These are phyloP conservation scores for Phytophthora lateralis DNA, from an alignment of 352 stramenopile species.

Conservation along the genomic window DNA sequence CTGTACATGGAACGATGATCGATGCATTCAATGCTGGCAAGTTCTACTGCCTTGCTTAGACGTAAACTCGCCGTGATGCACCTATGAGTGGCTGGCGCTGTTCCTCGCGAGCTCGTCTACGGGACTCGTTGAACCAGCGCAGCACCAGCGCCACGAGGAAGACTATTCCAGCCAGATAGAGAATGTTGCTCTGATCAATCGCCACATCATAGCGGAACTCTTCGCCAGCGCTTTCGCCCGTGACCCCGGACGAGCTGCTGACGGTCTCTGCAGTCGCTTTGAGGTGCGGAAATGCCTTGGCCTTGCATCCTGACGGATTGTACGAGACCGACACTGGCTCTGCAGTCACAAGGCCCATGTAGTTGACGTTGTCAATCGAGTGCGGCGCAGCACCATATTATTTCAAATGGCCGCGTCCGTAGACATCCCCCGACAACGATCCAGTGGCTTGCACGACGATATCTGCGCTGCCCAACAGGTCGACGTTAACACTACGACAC, in stretches of 20 bases:
- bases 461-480: conserved; percentile 25
- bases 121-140: conserved; percentile 36
- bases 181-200: conserved; percentile 15
- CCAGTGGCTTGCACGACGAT: conserved; percentile 34
- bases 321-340: conserved; percentile 12
- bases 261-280: not conserved
- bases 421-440: conserved; percentile 27
- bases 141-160: conserved; percentile 25
- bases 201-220: conserved; percentile 9
- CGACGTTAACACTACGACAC: conserved; percentile 24
- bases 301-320: conserved; percentile 13
- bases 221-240: not conserved
- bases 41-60: not conserved
- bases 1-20: not conserved
- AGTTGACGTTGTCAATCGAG: conserved; percentile 30
- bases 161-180: conserved; percentile 14
- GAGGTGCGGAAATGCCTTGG: not conserved
- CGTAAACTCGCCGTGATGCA: conserved; percentile 14
- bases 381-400: conserved; percentile 18
- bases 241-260: not conserved
- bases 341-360: conserved; percentile 23
- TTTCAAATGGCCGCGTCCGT: conserved; percentile 24
- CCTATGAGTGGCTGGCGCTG: conserved; percentile 22
- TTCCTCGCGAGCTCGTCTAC: conserved; percentile 22
- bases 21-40: not conserved